phyloP scores from a whole-genome alignment of 768 basidiomycete species.

The Suillus bovinus region DNA sequence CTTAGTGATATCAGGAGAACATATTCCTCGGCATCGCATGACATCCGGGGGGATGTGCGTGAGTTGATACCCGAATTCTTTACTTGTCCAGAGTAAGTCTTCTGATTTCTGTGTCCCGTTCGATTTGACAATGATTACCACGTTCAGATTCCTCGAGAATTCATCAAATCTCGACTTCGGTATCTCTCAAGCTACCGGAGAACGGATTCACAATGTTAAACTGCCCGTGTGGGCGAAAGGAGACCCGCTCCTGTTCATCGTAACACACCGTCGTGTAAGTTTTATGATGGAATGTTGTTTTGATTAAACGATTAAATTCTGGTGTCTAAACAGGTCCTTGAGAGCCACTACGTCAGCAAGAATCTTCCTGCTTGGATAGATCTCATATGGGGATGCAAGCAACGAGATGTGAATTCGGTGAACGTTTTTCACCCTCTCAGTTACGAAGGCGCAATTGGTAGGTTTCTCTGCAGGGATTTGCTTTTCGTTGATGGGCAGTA shows the following conservation, averaged over 20 bases:
- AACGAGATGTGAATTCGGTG: constrained; percentile 71
- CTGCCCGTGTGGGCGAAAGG: constrained; percentile 88
- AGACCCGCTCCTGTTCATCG: constrained; percentile 82
- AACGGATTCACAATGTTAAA: constrained; percentile 84
- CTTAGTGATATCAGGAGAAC: constrained; percentile 74
- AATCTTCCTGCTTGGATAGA: constrained; percentile 90
- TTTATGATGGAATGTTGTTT: not conserved
- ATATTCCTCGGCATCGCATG: constrained; percentile 81
- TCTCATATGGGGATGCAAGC: constrained; percentile 87
- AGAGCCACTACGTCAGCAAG: constrained; percentile 85
- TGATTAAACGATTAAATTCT: not conserved
- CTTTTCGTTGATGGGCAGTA: not conserved
- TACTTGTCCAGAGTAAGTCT: constrained; percentile 73
- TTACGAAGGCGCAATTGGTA: constrained; percentile 88
- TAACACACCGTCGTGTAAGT: constrained; percentile 70
- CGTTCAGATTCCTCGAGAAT: constrained; percentile 80
- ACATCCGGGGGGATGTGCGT: constrained; percentile 89
- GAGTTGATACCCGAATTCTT: constrained; percentile 92
- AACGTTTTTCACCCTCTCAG: constrained; percentile 94
- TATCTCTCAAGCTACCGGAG: constrained; percentile 66
- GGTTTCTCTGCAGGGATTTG: not conserved
- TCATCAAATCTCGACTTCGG: constrained; percentile 79
- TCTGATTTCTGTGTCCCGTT: too few relatives aligned
- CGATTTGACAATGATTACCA: constrained; percentile 4
- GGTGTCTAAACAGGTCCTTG: constrained; percentile 60